Conservation (phyloP, 495 filamentous ascomycete species). For the Penicillium antarcticum region DNA sequence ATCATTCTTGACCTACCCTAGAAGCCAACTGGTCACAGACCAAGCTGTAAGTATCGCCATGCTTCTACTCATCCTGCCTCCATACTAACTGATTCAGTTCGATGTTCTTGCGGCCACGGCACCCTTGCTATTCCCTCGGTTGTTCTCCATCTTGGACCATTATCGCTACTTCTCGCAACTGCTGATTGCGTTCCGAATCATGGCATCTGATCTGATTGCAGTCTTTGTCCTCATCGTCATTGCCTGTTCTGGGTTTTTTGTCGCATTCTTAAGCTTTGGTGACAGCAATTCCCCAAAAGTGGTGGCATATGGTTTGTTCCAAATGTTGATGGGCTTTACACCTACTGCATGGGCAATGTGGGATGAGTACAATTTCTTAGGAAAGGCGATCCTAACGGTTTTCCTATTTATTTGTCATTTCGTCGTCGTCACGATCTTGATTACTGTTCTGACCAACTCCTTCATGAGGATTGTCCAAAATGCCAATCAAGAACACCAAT, state of each 20-base stretch:
- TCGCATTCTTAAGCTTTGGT: slow-evolving; percentile 81
- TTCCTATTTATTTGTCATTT: slow-evolving; percentile 95
- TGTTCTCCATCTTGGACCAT: slow-evolving; percentile 90
- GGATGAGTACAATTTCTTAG: slow-evolving; percentile 74
- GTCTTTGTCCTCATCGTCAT: slow-evolving; percentile 80
- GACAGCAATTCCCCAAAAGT: slow-evolving; percentile 58
- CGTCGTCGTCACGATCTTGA: slow-evolving; percentile 86
- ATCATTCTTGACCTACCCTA: slow-evolving; percentile 67
- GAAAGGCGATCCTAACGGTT: slow-evolving; percentile 66
- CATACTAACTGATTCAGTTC: slow-evolving; percentile 40
- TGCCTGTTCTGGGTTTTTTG: slow-evolving; percentile 88
- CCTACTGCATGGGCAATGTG: slow-evolving; percentile 72
- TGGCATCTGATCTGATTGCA: slow-evolving; percentile 83
- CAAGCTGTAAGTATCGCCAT: slow-evolving; percentile 47
- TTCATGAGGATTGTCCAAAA: slow-evolving; percentile 94
- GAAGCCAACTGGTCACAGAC: slow-evolving; percentile 60
- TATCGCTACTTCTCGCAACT: slow-evolving; percentile 93
- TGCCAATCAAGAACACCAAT: slow-evolving; percentile 89
- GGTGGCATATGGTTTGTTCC: slow-evolving; percentile 85
- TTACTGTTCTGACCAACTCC: slow-evolving; percentile 88
- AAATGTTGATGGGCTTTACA: slow-evolving; percentile 87
- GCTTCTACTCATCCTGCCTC: not conserved
- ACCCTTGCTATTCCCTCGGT: slow-evolving; percentile 80
- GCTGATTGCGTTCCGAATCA: slow-evolving; percentile 86
- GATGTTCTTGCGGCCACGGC: slow-evolving; percentile 88